A percentile compares a stretch with the other conserved stretches of the same genome.
phyloP scores from a whole-genome alignment of 169 alveolate genomes.

The Plasmodium malariae region DNA sequence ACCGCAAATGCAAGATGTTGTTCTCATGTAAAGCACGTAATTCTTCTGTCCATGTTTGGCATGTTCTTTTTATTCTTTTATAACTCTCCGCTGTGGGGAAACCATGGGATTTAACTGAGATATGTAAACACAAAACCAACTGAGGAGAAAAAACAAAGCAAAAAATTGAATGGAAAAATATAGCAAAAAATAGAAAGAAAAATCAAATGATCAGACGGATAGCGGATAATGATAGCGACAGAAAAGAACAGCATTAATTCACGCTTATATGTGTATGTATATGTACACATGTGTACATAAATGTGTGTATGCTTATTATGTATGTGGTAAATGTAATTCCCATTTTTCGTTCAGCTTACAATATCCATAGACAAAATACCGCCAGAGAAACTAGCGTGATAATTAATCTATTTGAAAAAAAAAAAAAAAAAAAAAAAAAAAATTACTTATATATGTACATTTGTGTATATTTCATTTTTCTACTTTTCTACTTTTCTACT shows the following conservation, averaged over 20 bases:
- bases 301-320: not conserved
- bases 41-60: not conserved
- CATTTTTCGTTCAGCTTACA: constrained; percentile 37
- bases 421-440: constrained; percentile 8
- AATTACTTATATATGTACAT: not conserved
- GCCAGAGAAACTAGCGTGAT: constrained; percentile 66
- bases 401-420: constrained; percentile 20
- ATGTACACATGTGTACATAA: not conserved
- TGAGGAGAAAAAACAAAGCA: not conserved
- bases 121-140: constrained; percentile 73
- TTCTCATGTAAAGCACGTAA: not conserved
- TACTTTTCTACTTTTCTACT: not conserved
- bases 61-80: constrained; percentile 17
- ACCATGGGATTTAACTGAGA: constrained; percentile 73
- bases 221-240: not conserved
- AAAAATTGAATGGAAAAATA: not conserved
- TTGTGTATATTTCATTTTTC: not conserved
- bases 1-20: too few relatives aligned
- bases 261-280: not conserved
- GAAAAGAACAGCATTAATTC: too few relatives aligned
- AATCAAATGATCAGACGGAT: not conserved
- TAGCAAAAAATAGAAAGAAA: not conserved
- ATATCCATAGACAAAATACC: constrained; percentile 72
- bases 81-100: constrained; percentile 29
- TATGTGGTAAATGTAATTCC: not conserved